Evolutionary conservation across 2,329 filamentous ascomycete genomes (phyloP), one percentile per base, ranked within the genome.

Genomic region (Curvularia verruculosa): DNA sequence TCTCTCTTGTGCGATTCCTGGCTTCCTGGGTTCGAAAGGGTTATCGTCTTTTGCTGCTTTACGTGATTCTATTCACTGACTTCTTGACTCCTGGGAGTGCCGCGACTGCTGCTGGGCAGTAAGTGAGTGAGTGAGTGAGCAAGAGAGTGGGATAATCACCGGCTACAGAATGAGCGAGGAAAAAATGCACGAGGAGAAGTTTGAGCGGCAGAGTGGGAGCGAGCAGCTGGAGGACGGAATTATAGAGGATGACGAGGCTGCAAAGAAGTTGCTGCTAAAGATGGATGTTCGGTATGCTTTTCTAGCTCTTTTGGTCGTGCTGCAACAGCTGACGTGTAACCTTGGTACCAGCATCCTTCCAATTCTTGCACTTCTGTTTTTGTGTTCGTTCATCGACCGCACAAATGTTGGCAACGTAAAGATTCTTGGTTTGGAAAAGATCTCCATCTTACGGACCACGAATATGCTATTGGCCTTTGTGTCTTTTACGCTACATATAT

Each of bases 321-420:
- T 18, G 13, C 2, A 18, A 59, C 21, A 12, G 19, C 13, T 51
- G 26, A 56, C 18, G 12, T 8, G 9, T 45, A 19, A 1, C 8
- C 10, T 29, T 29, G 5, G 13, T 6, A 19, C n/a, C 10, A 88
- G 85, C 47, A 83, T 89, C 24, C 77, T 89, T 6, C 87, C 87
- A 0, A 75, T 87, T 6, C 80, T 90, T n/a, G 82, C 86, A 0
- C 66, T 89, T 0, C 77, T 90, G 1, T 89, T 89, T 63, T 79
- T 89, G 9, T 89, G 85, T 75, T 89, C 86, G 1, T 84, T 85
- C 61, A 78, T 85, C 53, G 88, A 90, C 72, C 82, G 89, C 40
- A 89, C 87, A n/a, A 91, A 90, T 69, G 86, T 90, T 36, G 88
- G 88, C 36, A 90, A 90, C 67, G 88, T 87, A 23, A 86, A 86